phyloP scores from a whole-genome alignment of 192 early-diverging fungal genomes.

The Coemansia sp. region DNA sequence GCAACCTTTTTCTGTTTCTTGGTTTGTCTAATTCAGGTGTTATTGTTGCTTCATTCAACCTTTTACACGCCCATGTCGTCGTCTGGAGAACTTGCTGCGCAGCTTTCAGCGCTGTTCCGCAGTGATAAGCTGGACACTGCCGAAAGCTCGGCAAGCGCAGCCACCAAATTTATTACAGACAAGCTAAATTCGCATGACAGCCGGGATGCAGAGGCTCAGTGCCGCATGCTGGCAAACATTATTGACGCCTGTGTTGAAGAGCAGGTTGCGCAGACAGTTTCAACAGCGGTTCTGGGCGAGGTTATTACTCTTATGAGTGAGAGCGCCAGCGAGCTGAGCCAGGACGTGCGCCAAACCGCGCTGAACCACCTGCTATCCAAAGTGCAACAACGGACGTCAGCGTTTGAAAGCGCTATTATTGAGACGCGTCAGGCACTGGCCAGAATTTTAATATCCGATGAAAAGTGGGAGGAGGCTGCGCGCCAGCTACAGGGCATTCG shows the following conservation, averaged over 20 bases:
- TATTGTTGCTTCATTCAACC: not conserved
- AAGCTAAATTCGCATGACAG: constrained; percentile 6
- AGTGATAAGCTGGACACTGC: constrained; percentile 18
- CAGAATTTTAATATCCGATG: constrained; percentile 66
- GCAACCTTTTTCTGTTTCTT: not conserved
- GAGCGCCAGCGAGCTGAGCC: constrained; percentile 37
- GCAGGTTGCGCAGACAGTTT: constrained; percentile 71
- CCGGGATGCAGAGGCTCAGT: constrained; percentile 10
- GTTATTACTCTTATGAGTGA: constrained; percentile 63
- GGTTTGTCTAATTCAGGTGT: too few species aligned
- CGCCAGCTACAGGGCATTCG: constrained; percentile 83
- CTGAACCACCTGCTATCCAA: constrained; percentile 68
- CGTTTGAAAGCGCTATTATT: constrained; percentile 66
- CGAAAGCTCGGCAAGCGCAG: constrained; percentile 8
- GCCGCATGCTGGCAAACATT: constrained; percentile 17
- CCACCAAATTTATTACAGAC: constrained; percentile 7
- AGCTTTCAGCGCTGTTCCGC: constrained; percentile 29
- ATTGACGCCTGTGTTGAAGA: constrained; percentile 62
- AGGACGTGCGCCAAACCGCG: constrained; percentile 56
- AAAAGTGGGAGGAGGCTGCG: constrained; percentile 85
- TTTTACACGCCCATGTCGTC: constrained; percentile 12
- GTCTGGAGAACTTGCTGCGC: constrained; percentile 20
- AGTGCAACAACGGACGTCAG: constrained; percentile 74
- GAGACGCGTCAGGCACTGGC: constrained; percentile 75
- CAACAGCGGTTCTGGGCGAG: constrained; percentile 72